Percentiles rank a stretch among this genome's conserved stretches.
phyloP scores from a whole-genome alignment of 2,329 filamentous ascomycete genomes.

The Thyridium curvatum region DNA sequence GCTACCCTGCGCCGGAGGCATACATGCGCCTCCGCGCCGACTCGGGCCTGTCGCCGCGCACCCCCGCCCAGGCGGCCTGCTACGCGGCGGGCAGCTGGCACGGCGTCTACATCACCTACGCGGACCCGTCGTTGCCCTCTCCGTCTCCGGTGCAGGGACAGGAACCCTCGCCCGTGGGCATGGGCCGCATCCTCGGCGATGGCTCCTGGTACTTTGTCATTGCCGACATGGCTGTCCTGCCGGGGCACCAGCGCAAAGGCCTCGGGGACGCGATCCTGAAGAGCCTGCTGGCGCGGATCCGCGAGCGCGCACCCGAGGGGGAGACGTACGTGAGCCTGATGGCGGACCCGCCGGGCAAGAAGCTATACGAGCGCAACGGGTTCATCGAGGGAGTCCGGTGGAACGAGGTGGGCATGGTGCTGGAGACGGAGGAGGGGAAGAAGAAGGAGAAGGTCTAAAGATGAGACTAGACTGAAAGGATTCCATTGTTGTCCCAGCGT shows the following conservation, averaged over 20 bases:
- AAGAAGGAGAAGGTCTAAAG: no score
- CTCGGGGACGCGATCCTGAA: conserved; percentile 38
- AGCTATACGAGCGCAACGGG: conserved; percentile 37
- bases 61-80: conserved; percentile 25
- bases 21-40: conserved; percentile 29
- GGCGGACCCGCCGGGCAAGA: conserved; percentile 36
- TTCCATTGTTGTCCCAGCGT: no score
- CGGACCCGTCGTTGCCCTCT: background rate
- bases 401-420: conserved; percentile 27
- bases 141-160: background rate
- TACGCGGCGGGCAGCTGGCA: conserved; percentile 32
- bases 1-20: conserved; percentile 23
- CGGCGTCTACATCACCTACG: conserved; percentile 29
- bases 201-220: conserved; percentile 45
- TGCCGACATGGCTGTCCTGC: conserved; percentile 43
- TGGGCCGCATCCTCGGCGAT: conserved; percentile 45
- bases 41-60: conserved; percentile 28
- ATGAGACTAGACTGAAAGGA: no score
- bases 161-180: conserved; percentile 26
- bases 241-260: conserved; percentile 39
- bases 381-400: conserved; percentile 31
- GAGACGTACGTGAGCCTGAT: conserved; percentile 35
- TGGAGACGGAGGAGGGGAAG: background rate
- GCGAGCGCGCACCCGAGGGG: conserved; percentile 28
- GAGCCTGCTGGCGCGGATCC: conserved; percentile 31